Base-by-base conservation (phyloP, 805 yeast species). In the fission yeast (Schizosaccharomyces pombe) region DNA sequence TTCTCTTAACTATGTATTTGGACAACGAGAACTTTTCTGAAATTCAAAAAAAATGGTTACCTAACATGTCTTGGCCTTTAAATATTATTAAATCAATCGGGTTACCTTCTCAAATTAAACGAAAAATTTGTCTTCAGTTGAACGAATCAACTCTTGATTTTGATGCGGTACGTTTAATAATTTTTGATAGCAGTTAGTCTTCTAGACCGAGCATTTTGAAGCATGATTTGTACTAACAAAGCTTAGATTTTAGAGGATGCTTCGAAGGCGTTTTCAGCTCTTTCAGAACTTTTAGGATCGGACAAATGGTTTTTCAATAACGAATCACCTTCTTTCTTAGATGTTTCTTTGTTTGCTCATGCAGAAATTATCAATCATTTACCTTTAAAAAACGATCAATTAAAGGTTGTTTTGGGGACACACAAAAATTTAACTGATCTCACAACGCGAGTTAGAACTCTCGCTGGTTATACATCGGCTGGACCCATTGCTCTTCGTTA, bases 211-310 rank as follows among this genome's bases (percentile, higher is more conserved):
- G n/a, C n/a, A n/a, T n/a, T n/a, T n/a, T n/a, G n/a, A n/a, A n/a
- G n/a, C n/a, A 14, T 32, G 14, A 14, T 14, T 9, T 32, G 8
- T 32, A 32, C 37, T 32, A 32, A 32, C 37, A 32, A 8, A 11
- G 11, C 26, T 1, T 26, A 43, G 49, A 19, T 43, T 43, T 24
- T 22, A 14, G 49, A 19, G 14, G 49, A 43, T 22, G 49, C 49
- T 14, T 28, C 49, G 5, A 26, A 24, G 26, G 49, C 49, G 26
- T 43, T 43, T 26, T 22, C 30, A 1, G 14, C 30, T 22, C 32
- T 57, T 68, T 43, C 69, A 69, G 52, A 55, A 68, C 6, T 22
- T 6, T 12, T 43, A 6, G 5, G 49, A 19, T 26, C 3, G 1
- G 12, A 22, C 30, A 12, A 22, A 43, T 26, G n/a, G n/a, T 43